Evolutionary conservation across 176 grass and related monocot species (phyloP), one percentile per base, ranked within the genome.

Genomic region (Oryza meridionalis): DNA sequence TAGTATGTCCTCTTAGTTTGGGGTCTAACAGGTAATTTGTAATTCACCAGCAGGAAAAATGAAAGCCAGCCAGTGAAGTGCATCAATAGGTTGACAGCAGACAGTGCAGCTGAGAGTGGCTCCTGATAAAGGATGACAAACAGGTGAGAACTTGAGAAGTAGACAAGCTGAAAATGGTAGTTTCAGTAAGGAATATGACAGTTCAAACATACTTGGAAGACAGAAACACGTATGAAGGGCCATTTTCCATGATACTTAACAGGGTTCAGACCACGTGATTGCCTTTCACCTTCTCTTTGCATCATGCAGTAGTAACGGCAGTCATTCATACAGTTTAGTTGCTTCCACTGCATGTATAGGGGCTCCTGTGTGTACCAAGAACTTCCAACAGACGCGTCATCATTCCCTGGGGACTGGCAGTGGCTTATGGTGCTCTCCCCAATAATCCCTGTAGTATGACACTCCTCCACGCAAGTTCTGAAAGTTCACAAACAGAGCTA

Each of bases 211-310:
- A 93, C 96, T 93, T 98, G 93, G 76, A 98, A 98, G 11, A 95
- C 65, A 70, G 71, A 93, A 82, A 91, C 83, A 80, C 87, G 89
- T 33, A 78, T 81, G 73, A 92, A 93, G 5, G 96, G 92, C 93
- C 96, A 98, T 77, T 93, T 95, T 53, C 96, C 96, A 83, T 95
- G 95, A 90, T 98, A 97, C 46, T 97, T 94, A 64, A 93, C 82
- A 84, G 92, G 87, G 75, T 13, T 75, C 1, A 93, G 89, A 29
- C 92, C 95, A 84, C 78, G 84, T 84, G 82, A 78, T 67, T 88
- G 78, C 4, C 93, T 80, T 86, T 95, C 87, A 15, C 76, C 75
- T 88, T 95, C 96, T 88, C 91, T 95, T 70, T 78, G 85, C 89
- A 90, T 88, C 93, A 98, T 98, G 77, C 96, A 98, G 72, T 95